Evolutionary conservation across 257 asterid genomes (phyloP).

Genomic region (Thymus quinquecostatus): DNA sequence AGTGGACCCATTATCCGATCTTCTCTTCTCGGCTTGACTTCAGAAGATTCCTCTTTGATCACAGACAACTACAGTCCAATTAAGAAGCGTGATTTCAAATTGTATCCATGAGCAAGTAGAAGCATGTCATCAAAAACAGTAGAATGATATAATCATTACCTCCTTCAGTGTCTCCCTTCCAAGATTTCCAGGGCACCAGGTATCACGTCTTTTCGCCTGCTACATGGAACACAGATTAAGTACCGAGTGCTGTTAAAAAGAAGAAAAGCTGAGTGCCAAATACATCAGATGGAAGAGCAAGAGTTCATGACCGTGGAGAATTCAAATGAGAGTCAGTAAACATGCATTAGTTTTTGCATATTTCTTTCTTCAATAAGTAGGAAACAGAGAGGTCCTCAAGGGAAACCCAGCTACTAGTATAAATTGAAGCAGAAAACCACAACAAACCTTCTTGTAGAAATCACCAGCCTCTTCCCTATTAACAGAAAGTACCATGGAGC

Average conservation of each 20-base stretch:
- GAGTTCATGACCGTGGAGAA: slow-evolving; percentile 17
- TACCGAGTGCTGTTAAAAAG: slow-evolving; percentile 23
- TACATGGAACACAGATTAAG: slow-evolving; percentile 30
- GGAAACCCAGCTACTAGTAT: slow-evolving; percentile 7
- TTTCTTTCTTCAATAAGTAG: background rate
- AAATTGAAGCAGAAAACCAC: slow-evolving; percentile 21
- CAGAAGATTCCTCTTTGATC: slow-evolving; percentile 52
- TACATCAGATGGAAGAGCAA: slow-evolving; percentile 7
- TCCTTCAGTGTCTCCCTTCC: slow-evolving; percentile 54
- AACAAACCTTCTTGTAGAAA: slow-evolving; percentile 63
- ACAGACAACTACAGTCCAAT: slow-evolving; percentile 49
- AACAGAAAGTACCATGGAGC: slow-evolving; percentile 88
- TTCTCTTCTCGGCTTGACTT: slow-evolving; percentile 48
- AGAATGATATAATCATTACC: slow-evolving; percentile 47
- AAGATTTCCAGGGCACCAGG: slow-evolving; percentile 93
- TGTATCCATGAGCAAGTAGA: slow-evolving; percentile 11
- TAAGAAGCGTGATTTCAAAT: slow-evolving; percentile 10
- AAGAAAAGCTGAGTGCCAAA: slow-evolving; percentile 21
- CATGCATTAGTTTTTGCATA: background rate
- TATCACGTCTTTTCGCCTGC: slow-evolving; percentile 89
- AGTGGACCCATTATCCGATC: slow-evolving; percentile 50
- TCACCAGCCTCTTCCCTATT: slow-evolving; percentile 65
- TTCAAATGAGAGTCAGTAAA: slow-evolving; percentile 11
- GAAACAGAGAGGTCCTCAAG: background rate
- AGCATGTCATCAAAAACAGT: slow-evolving; percentile 10